phyloP scores from a whole-genome alignment of 768 basidiomycete species.

The Phlebiopsis gigantea region DNA sequence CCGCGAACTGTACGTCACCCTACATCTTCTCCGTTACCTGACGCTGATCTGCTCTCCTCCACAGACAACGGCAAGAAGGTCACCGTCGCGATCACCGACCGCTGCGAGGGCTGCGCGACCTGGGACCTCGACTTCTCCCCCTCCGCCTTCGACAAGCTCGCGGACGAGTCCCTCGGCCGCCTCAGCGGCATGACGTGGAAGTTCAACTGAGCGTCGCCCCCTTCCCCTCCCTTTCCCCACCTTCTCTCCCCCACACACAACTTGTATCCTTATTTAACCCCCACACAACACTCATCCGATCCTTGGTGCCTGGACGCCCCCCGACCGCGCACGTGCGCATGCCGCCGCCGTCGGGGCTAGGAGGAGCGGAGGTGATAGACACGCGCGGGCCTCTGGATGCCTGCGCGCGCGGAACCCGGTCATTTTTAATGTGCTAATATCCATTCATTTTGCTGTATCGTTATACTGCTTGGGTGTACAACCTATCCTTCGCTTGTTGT shows the following conservation, averaged over 20 bases:
- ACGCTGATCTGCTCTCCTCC: constrained; percentile 7
- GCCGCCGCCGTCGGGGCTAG: not conserved
- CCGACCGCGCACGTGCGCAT: not conserved
- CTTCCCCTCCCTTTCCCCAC: not conserved
- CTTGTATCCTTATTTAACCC: not conserved
- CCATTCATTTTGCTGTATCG: not conserved
- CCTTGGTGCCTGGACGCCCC: not conserved
- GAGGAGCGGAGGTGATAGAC: not conserved
- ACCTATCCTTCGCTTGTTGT: too few relatives aligned
- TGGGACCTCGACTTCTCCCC: constrained; percentile 62
- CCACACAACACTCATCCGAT: not conserved
- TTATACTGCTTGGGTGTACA: too few relatives aligned
- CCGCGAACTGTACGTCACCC: constrained; percentile 38
- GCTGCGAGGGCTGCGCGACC: constrained; percentile 50
- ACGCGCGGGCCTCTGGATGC: not conserved
- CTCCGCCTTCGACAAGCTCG: constrained; percentile 47
- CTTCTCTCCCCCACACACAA: not conserved
- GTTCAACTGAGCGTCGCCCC: constrained; percentile 27
- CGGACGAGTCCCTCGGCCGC: constrained; percentile 42
- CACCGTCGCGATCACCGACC: constrained; percentile 50
- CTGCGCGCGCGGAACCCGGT: not conserved
- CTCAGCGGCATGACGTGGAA: constrained; percentile 45
- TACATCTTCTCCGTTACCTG: constrained; percentile 1
- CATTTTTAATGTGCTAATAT: not conserved
- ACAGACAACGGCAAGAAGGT: constrained; percentile 50